Evolutionary conservation across 2,329 filamentous ascomycete genomes (phyloP).

Genomic region (Metarhizium anisopliae): DNA sequence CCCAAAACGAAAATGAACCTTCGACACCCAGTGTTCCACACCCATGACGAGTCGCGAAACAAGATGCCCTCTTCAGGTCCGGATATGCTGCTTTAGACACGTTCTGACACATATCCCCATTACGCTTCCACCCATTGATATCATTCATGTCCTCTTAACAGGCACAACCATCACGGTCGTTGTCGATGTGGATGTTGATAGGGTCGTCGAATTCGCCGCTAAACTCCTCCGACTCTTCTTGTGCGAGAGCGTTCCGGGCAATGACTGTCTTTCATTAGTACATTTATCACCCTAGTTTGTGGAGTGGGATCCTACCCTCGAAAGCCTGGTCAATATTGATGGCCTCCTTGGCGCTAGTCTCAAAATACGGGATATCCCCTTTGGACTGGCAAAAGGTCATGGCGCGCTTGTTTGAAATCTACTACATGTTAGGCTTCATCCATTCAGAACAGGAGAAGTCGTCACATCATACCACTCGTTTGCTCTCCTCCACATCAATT

Average conservation of each 20-base stretch:
- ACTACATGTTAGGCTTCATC: neutral
- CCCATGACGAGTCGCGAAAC: constrained; percentile 4
- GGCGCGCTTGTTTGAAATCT: constrained; percentile 92
- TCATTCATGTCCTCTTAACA: constrained; percentile 48
- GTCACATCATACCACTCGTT: constrained; percentile 60
- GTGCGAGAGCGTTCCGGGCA: constrained; percentile 85
- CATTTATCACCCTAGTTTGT: neutral
- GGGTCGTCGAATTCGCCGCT: constrained; percentile 95
- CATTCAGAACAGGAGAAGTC: neutral
- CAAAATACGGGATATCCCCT: constrained; percentile 95
- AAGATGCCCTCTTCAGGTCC: constrained; percentile 4
- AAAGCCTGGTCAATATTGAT: constrained; percentile 87
- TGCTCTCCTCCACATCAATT: constrained; percentile 97
- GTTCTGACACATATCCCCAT: neutral
- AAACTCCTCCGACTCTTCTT: constrained; percentile 97
- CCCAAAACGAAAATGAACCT: constrained; percentile 1
- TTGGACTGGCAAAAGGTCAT: constrained; percentile 98
- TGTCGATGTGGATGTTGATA: constrained; percentile 96
- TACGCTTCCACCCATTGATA: neutral
- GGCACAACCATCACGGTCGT: constrained; percentile 84
- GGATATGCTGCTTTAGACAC: constrained; percentile 7
- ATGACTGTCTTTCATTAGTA: constrained; percentile 55
- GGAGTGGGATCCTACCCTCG: constrained; percentile 41
- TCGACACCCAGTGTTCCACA: constrained; percentile 11
- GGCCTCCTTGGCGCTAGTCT: constrained; percentile 97